phyloP scores from a whole-genome alignment of 2,329 filamentous ascomycete species.

The Colletotrichum abscissum region DNA sequence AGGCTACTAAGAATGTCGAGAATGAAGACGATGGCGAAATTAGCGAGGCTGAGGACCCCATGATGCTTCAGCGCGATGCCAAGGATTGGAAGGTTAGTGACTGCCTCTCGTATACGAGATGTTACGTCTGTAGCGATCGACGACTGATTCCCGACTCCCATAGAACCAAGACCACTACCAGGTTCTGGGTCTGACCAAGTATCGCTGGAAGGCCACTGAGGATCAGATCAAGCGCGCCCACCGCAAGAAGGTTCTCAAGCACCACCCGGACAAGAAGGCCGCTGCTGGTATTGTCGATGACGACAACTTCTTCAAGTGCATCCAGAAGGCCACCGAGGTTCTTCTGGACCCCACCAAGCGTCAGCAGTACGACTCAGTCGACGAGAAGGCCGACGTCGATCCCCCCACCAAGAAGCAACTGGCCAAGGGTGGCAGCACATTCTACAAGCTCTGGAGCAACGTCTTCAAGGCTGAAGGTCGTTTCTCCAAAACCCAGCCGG shows the following conservation, averaged over 20 bases:
- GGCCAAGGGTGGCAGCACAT: constrained; percentile 77
- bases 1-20: constrained; percentile 95
- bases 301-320: constrained; percentile 99
- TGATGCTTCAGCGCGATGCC: constrained; percentile 91
- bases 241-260: constrained; percentile 99
- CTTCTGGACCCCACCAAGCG: constrained; percentile 92
- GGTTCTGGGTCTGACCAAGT: constrained; percentile 91
- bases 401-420: constrained; percentile 92
- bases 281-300: constrained; percentile 88
- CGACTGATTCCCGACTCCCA: neutral
- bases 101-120: neutral
- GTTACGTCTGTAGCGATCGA: neutral
- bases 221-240: constrained; percentile 99
- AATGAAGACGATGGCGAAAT: constrained; percentile 91
- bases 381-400: constrained; percentile 92
- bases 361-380: constrained; percentile 95
- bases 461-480: constrained; percentile 93
- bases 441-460: constrained; percentile 92
- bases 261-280: constrained; percentile 99
- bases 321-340: constrained; percentile 96
- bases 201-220: constrained; percentile 92
- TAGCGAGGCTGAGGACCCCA: constrained; percentile 91
- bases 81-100: constrained; percentile 96
- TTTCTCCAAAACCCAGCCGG: constrained; percentile 92
- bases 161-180: constrained; percentile 98